These are phyloP conservation scores for Alternaria conjuncta DNA, from an alignment of 2,329 filamentous ascomycete species.

Conservation along the genomic window DNA sequence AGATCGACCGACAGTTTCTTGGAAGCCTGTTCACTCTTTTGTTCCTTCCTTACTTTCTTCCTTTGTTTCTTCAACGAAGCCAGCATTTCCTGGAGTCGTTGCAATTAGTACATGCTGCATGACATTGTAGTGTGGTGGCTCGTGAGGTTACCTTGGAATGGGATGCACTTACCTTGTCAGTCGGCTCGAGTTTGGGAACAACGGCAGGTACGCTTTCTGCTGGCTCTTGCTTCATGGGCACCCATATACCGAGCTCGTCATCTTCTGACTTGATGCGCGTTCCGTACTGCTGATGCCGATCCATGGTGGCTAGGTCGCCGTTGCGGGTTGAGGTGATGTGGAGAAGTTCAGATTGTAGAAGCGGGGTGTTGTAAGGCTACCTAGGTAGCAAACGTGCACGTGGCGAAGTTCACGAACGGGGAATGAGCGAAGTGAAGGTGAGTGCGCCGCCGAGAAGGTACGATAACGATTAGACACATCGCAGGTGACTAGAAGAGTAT, in stretches of 20 bases:
- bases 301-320: neutral
- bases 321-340: neutral
- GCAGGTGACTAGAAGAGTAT: too few relatives aligned
- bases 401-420: neutral
- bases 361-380: neutral
- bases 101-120: too few relatives aligned
- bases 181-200: too few relatives aligned
- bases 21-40: too few relatives aligned
- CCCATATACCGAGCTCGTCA: neutral
- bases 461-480: neutral
- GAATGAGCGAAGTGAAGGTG: neutral
- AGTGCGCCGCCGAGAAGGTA: neutral
- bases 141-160: too few relatives aligned
- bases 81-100: too few relatives aligned
- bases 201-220: too few relatives aligned
- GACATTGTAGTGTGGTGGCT: too few relatives aligned
- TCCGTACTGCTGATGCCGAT: neutral
- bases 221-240: neutral
- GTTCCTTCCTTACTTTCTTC: too few relatives aligned
- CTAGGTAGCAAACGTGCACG: neutral
- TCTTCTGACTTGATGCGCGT: neutral
- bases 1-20: too few relatives aligned
- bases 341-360: neutral
- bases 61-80: too few relatives aligned
- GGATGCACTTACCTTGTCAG: too few relatives aligned